These are phyloP conservation scores for Capronia coronata DNA, from an alignment of 2,329 filamentous ascomycete genomes.

Conservation along the genomic window DNA sequence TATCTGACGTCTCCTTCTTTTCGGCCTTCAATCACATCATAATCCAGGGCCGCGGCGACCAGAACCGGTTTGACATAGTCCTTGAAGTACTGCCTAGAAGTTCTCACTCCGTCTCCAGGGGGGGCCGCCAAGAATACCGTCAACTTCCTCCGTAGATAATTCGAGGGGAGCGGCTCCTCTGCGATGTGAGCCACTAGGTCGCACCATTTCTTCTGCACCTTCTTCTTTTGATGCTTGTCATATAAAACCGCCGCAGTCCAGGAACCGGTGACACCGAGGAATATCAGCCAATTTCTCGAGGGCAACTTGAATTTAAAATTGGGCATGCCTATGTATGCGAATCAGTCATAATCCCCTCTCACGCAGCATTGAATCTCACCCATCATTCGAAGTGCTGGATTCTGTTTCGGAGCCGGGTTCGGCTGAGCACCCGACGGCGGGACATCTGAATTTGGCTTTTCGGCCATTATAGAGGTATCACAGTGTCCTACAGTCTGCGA, in stretches of 20 bases:
- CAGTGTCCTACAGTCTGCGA: neutral
- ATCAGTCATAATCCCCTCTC: constrained; percentile 15
- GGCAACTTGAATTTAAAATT: constrained; percentile 77
- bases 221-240: constrained; percentile 84
- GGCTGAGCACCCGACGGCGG: constrained; percentile 30
- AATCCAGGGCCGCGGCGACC: constrained; percentile 83
- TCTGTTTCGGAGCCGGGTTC: constrained; percentile 49
- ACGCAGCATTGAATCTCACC: constrained; percentile 32
- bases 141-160: constrained; percentile 71
- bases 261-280: constrained; percentile 70
- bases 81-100: constrained; percentile 89
- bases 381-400: constrained; percentile 70
- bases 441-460: constrained; percentile 33
- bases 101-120: constrained; percentile 74
- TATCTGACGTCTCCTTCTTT: constrained; percentile 89
- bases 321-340: constrained; percentile 64
- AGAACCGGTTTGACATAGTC: constrained; percentile 93
- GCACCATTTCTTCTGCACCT: constrained; percentile 78
- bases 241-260: constrained; percentile 79
- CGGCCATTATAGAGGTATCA: constrained; percentile 32
- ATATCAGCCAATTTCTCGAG: constrained; percentile 97
- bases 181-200: constrained; percentile 78
- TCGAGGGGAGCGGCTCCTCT: constrained; percentile 64
- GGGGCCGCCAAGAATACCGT: constrained; percentile 81
- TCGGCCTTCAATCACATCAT: constrained; percentile 89